Percentiles rank a stretch among this genome's conserved stretches.
These are phyloP conservation scores for Eleusine indica DNA, from an alignment of 176 grass and related monocot species.

Conservation along the genomic window DNA sequence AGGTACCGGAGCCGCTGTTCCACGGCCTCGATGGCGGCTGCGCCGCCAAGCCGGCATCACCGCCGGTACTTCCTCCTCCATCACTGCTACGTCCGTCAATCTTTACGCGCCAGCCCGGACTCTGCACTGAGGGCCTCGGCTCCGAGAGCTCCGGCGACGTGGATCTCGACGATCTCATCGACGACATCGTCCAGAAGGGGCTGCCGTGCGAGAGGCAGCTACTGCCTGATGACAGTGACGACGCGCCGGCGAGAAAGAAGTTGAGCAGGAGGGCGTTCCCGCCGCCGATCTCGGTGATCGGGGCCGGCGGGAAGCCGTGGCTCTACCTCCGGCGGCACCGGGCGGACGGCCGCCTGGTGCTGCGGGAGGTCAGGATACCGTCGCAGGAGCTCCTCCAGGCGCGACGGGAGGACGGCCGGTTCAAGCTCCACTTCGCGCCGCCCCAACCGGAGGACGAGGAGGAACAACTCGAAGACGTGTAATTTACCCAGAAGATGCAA, in stretches of 20 bases:
- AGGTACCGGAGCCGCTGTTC: background rate
- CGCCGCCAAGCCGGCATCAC: background rate
- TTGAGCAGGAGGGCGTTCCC: constrained; percentile 35
- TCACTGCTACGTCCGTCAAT: background rate
- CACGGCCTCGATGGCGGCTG: background rate
- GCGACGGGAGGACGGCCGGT: constrained; percentile 56
- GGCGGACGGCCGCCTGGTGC: constrained; percentile 55
- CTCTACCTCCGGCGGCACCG: constrained; percentile 59
- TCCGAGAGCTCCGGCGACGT: constrained; percentile 75
- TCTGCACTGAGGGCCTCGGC: constrained; percentile 83
- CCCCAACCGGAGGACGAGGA: constrained; percentile 24
- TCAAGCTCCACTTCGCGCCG: constrained; percentile 58
- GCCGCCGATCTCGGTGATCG: constrained; percentile 70
- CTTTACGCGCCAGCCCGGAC: constrained; percentile 22
- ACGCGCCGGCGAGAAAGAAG: constrained; percentile 1
- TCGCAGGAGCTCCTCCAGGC: constrained; percentile 61
- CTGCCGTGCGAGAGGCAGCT: constrained; percentile 9
- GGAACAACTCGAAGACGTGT: background rate
- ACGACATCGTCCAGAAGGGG: background rate
- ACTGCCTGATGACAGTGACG: background rate
- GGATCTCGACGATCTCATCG: background rate
- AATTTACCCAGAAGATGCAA: background rate
- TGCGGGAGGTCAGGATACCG: constrained; percentile 67
- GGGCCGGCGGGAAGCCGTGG: constrained; percentile 61
- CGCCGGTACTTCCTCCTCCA: background rate